Evolutionary conservation across 2,329 filamentous ascomycete genomes (phyloP).

Genomic region (Aureobasidium sp.): DNA sequence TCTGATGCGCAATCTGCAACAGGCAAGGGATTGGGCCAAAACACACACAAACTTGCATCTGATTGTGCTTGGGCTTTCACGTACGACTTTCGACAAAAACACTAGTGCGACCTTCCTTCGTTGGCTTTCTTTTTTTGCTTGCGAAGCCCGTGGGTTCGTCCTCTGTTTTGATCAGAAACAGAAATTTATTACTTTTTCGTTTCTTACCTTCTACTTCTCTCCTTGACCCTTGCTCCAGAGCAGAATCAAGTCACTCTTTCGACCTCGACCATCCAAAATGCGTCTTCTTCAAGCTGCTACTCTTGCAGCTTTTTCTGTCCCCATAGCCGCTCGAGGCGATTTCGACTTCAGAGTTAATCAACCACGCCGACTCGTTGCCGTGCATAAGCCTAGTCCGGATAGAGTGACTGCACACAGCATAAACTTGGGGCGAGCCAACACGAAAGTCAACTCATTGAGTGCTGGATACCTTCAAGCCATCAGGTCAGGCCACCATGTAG

Average conservation of each 20-base stretch:
- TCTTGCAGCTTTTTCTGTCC: neutral
- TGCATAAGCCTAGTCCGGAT: neutral
- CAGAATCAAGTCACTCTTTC: neutral
- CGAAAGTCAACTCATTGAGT: neutral
- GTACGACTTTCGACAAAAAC: neutral
- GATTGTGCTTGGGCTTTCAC: neutral
- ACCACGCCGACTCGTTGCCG: neutral
- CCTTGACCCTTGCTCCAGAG: neutral
- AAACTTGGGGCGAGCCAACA: neutral
- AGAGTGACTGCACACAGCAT: neutral
- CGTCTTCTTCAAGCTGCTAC: neutral
- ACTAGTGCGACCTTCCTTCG: neutral
- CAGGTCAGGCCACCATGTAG: neutral
- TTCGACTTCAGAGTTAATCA: neutral
- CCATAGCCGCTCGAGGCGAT: neutral
- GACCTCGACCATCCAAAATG: neutral
- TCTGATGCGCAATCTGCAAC: neutral
- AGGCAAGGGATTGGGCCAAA: neutral
- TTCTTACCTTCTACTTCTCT: neutral
- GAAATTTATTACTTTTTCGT: neutral
- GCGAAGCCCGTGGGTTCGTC: neutral
- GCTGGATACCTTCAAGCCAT: constrained; percentile 7
- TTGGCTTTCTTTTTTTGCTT: neutral
- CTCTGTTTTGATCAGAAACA: neutral
- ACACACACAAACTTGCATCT: neutral